These are phyloP conservation scores for Sugiyamaella valdiviana DNA, from an alignment of 805 yeast species.

Conservation along the genomic window DNA sequence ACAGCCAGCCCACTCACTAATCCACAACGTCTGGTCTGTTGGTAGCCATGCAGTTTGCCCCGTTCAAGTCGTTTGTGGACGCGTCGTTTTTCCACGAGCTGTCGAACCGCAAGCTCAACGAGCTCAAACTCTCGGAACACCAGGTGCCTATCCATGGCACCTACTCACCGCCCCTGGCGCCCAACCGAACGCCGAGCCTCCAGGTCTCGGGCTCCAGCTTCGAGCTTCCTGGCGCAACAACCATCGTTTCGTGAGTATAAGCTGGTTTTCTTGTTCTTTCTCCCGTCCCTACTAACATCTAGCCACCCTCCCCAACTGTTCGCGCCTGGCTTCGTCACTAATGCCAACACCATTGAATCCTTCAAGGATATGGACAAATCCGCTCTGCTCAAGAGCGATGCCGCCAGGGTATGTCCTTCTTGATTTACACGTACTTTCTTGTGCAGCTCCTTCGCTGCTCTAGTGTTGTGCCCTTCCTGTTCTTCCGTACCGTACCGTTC, in stretches of 20 bases:
- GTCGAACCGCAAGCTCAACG: constrained; percentile 66
- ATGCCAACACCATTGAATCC: constrained; percentile 80
- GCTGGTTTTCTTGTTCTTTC: too few relatives aligned
- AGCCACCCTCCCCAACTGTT: constrained; percentile 1
- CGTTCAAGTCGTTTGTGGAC: constrained; percentile 70
- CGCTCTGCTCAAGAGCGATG: constrained; percentile 43
- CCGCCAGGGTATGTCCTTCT: constrained; percentile 14
- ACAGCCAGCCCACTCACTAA: too few relatives aligned
- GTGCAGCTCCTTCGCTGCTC: too few relatives aligned
- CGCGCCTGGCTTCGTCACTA: constrained; percentile 41
- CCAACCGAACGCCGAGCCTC: constrained; percentile 34
- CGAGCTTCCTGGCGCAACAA: constrained; percentile 20
- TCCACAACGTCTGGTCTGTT: too few relatives aligned
- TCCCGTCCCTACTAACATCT: not conserved
- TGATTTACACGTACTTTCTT: not conserved
- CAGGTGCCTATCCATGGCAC: constrained; percentile 39
- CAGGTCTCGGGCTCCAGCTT: constrained; percentile 22
- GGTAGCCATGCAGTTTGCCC: constrained; percentile 41
- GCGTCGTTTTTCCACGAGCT: constrained; percentile 79
- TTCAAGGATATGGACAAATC: constrained; percentile 67
- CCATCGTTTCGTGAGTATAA: constrained; percentile 7
- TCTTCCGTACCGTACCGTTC: not conserved
- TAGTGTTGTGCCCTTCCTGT: too few relatives aligned
- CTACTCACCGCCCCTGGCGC: constrained; percentile 25
- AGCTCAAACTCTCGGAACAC: constrained; percentile 56